A percentile compares a stretch with the other conserved stretches of the same genome.
phyloP scores from a whole-genome alignment of 768 basidiomycete species.

The Lactarius deliciosus region DNA sequence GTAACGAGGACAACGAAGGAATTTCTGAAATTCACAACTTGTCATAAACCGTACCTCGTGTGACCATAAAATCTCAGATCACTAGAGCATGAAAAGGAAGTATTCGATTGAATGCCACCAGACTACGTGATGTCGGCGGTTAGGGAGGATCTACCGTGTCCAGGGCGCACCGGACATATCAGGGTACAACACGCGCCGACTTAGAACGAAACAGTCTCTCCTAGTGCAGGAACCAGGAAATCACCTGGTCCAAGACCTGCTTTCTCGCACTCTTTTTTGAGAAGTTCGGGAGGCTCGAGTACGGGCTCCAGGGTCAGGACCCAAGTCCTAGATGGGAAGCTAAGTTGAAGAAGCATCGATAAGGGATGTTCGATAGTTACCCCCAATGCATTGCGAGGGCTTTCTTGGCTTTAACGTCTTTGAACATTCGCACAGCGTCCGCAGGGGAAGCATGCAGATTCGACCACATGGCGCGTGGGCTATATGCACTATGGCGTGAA shows the following conservation, averaged over 20 bases:
- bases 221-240: constrained; percentile 59
- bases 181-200: background rate
- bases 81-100: background rate
- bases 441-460: constrained; percentile 65
- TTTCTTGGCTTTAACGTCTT: constrained; percentile 57
- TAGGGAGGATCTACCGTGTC: background rate
- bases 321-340: constrained; percentile 45
- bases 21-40: background rate
- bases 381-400: constrained; percentile 75
- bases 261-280: constrained; percentile 53
- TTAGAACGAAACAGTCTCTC: constrained; percentile 49
- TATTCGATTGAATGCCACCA: background rate
- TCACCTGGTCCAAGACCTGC: constrained; percentile 51
- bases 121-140: background rate
- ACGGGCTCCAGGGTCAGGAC: constrained; percentile 54
- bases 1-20: background rate
- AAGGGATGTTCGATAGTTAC: constrained; percentile 36
- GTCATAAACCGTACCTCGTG: background rate
- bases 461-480: constrained; percentile 54
- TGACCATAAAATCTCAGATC: background rate
- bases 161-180: background rate
- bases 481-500: constrained; percentile 54
- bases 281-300: constrained; percentile 55
- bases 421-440: constrained; percentile 66
- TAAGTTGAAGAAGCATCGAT: constrained; percentile 3